These are phyloP conservation scores for Colletotrichum sublineola DNA, from an alignment of 2,329 filamentous ascomycete genomes.

Conservation along the genomic window DNA sequence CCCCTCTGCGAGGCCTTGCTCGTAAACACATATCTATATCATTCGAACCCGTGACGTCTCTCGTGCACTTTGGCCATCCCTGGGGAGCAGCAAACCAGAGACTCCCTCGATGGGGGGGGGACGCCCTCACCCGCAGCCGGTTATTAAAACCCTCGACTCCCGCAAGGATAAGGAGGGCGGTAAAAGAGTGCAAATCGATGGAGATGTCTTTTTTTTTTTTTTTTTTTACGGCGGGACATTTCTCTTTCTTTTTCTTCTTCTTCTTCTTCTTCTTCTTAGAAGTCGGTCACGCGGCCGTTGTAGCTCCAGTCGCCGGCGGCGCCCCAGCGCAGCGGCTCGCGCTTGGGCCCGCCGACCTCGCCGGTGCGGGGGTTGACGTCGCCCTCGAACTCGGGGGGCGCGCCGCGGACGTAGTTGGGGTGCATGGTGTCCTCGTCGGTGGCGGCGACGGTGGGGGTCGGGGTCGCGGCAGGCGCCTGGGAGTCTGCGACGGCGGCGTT, in stretches of 20 bases:
- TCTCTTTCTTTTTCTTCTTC: background rate
- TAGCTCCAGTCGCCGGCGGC: slow-evolving; percentile 85
- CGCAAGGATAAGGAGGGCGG: too few relatives aligned
- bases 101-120: too few relatives aligned
- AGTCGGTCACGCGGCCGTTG: slow-evolving; percentile 95
- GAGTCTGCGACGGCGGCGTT: slow-evolving; percentile 41
- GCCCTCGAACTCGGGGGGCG: slow-evolving; percentile 91
- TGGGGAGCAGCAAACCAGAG: too few relatives aligned
- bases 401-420: slow-evolving; percentile 79
- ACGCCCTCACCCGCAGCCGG: too few relatives aligned
- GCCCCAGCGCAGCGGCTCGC: slow-evolving; percentile 93
- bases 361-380: slow-evolving; percentile 94
- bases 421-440: slow-evolving; percentile 64
- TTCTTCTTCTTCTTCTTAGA: slow-evolving; percentile 57
- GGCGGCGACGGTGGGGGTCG: slow-evolving; percentile 44
- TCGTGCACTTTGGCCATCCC: too few relatives aligned
- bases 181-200: too few relatives aligned
- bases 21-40: background rate
- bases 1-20: background rate
- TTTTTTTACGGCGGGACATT: too few relatives aligned
- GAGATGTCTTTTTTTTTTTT: too few relatives aligned
- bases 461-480: slow-evolving; percentile 33
- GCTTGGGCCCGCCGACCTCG: slow-evolving; percentile 97
- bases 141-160: too few relatives aligned
- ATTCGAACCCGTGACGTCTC: too few relatives aligned